Evolutionary conservation across 306 rosid genomes (phyloP).

Genomic region (Quercus glauca): DNA sequence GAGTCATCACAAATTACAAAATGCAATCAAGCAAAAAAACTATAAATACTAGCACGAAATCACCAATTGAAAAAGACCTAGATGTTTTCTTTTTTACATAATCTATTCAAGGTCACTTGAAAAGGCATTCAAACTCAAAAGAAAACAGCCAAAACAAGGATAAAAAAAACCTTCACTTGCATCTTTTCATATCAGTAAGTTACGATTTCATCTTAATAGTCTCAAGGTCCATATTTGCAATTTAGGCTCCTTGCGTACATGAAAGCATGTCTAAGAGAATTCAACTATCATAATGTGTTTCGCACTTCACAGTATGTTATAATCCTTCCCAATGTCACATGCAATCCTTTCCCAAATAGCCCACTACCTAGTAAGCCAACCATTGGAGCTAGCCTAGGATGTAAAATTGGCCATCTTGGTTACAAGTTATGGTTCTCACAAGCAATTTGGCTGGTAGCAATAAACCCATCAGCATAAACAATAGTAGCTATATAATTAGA

Average conservation of each 20-base stretch:
- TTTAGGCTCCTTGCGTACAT: neutral
- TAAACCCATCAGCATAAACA: neutral
- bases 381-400: neutral
- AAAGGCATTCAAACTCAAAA: neutral
- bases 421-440: neutral
- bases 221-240: neutral
- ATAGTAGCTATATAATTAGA: neutral
- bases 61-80: neutral
- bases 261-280: neutral
- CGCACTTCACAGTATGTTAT: neutral
- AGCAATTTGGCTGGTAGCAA: neutral
- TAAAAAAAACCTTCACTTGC: neutral
- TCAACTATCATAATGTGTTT: neutral
- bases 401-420: neutral
- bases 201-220: neutral
- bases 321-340: neutral
- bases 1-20: neutral
- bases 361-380: neutral
- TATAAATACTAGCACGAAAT: neutral
- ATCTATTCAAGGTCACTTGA: neutral
- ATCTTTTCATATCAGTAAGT: neutral
- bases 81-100: neutral
- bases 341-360: neutral
- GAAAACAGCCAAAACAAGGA: neutral
- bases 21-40: neutral